Conservation (phyloP, 2,329 filamentous ascomycete genomes). For the Leptographium procerum region DNA sequence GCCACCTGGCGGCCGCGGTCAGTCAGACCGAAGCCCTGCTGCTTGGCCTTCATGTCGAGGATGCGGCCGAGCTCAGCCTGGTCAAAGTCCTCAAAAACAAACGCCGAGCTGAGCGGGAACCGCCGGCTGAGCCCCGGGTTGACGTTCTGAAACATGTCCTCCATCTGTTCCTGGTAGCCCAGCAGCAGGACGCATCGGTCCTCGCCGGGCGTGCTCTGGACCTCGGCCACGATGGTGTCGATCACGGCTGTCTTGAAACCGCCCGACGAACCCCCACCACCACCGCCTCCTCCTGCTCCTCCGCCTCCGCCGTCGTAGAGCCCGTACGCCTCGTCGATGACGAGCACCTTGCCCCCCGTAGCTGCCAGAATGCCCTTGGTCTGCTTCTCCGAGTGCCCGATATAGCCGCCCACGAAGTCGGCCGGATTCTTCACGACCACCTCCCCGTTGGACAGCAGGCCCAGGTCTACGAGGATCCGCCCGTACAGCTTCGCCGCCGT, state of each 20-base stretch:
- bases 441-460: conserved; percentile 56
- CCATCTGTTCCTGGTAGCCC: conserved; percentile 60
- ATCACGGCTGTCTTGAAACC: conserved; percentile 53
- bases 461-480: conserved; percentile 54
- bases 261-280: conserved; percentile 15
- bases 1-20: conserved; percentile 40
- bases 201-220: conserved; percentile 58
- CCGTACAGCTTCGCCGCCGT: conserved; percentile 65
- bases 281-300: conserved; percentile 15
- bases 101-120: conserved; percentile 53
- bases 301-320: conserved; percentile 33
- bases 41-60: conserved; percentile 49
- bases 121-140: conserved; percentile 59
- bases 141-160: conserved; percentile 60
- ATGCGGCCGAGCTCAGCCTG: conserved; percentile 47
- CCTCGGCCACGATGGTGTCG: conserved; percentile 63
- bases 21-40: conserved; percentile 41
- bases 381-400: conserved; percentile 58
- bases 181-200: conserved; percentile 62
- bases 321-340: conserved; percentile 73
- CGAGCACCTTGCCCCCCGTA: conserved; percentile 59
- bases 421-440: conserved; percentile 62
- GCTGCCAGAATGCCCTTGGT: conserved; percentile 61
- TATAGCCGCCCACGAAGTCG: conserved; percentile 54
- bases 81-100: conserved; percentile 58